phyloP scores from a whole-genome alignment of 306 rosid species.

The Lablab purpureus region DNA sequence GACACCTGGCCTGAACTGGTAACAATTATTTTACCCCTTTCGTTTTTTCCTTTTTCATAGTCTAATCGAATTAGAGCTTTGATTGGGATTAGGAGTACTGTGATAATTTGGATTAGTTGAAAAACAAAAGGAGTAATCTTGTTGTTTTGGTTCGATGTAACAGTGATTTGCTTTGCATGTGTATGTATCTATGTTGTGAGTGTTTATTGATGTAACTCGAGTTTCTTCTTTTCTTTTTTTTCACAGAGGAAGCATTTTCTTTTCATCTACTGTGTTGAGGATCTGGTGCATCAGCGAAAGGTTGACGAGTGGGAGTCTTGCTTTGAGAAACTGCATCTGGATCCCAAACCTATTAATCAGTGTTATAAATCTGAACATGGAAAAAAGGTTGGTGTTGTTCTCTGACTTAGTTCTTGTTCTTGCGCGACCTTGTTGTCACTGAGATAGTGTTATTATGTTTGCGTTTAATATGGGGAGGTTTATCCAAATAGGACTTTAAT shows the following conservation, averaged over 20 bases:
- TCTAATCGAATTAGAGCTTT: not conserved
- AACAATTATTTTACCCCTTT: slow-evolving; percentile 35
- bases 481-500: not conserved
- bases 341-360: slow-evolving; percentile 61
- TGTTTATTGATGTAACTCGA: not conserved
- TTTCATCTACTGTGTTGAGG: slow-evolving; percentile 79
- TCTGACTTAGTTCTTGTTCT: not conserved
- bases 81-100: not conserved
- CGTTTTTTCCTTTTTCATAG: not conserved
- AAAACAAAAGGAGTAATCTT: not conserved
- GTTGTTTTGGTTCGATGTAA: not conserved
- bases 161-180: not conserved
- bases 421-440: not conserved
- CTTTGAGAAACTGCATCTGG: slow-evolving; percentile 68
- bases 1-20: slow-evolving; percentile 80
- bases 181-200: not conserved
- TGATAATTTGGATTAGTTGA: not conserved
- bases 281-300: slow-evolving; percentile 47
- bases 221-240: slow-evolving; percentile 11
- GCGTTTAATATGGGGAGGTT: not conserved
- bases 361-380: slow-evolving; percentile 75
- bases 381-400: slow-evolving; percentile 67
- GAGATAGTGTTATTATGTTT: not conserved
- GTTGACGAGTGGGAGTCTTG: slow-evolving; percentile 72
- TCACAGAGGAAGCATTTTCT: slow-evolving; percentile 76